Evolutionary conservation across 495 filamentous ascomycete species (phyloP), one percentile per base, ranked within the genome.

Genomic region (Aspergillus asperescens): DNA sequence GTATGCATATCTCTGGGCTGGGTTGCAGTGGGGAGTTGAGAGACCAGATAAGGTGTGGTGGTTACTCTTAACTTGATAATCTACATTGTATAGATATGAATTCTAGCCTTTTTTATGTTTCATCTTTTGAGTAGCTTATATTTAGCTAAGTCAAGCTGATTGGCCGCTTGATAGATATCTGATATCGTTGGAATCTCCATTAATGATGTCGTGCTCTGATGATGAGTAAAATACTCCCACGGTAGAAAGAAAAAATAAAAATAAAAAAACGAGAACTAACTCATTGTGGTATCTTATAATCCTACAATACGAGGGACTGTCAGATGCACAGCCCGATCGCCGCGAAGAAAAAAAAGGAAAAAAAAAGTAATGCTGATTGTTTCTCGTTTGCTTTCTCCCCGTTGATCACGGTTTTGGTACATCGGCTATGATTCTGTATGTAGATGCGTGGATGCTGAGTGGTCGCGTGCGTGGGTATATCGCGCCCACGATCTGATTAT

Each of bases 401-500:
- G 10, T 10, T 19, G 19, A 13, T 38, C 20, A 59, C n/a, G 62
- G 48, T 34, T 64, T 71, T n/a, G 64, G 62, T 1, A 56, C 63
- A 50, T 69, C 66, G 12, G 66, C 63, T n/a, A 72, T 64, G 19
- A 72, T 63, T 31, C 55, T 63, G 56, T 72, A 72, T 7, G 48
- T 65, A 13, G 55, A 57, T 10, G 58, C 57, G 18, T 67, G 62
- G 38, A 72, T 70, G 31, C 67, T 67, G 24, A 56, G 31, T 6
- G 69, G 69, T 9, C 69, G 56, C 13, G 52, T 57, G 18, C 62
- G 67, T 16, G 67, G 67, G 39, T 65, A 64, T 5, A 66, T 48
- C 1, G 65, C 65, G 2, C 64, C 61, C 5, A 72, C 53, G 20
- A 70, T 58, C 16, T 63, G 58, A 13, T 60, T 55, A 18, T 68